Conservation (phyloP, 2,329 filamentous ascomycete species). For the Daldinia eschscholtzii region DNA sequence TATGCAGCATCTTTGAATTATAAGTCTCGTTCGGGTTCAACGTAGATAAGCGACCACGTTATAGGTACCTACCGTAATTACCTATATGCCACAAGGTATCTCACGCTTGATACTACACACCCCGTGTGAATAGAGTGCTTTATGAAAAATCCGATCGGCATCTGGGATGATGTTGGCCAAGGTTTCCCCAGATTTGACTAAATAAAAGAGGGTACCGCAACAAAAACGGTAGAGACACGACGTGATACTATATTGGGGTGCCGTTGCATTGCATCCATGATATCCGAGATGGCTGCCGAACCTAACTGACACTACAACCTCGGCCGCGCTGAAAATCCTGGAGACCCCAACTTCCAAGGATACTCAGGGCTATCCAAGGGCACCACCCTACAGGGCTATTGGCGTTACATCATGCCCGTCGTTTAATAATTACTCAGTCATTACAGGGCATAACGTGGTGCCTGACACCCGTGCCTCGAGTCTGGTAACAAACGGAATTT, state of each 20-base stretch:
- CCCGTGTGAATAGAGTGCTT: slow-evolving; percentile 12
- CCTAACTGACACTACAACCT: slow-evolving; percentile 42
- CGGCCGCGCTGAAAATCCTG: slow-evolving; percentile 38
- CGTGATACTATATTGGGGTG: slow-evolving; percentile 40
- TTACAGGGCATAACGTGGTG: slow-evolving; percentile 34
- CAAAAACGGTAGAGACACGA: slow-evolving; percentile 29
- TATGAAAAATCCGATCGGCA: slow-evolving; percentile 21
- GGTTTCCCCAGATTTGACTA: slow-evolving; percentile 46
- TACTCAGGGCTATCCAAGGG: slow-evolving; percentile 12
- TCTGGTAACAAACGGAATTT: slow-evolving; percentile 30
- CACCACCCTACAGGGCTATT: slow-evolving; percentile 29
- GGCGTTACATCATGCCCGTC: slow-evolving; percentile 16
- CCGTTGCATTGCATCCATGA: slow-evolving; percentile 43
- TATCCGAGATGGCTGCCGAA: slow-evolving; percentile 45
- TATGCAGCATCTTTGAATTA: not conserved
- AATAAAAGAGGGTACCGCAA: slow-evolving; percentile 41
- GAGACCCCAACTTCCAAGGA: slow-evolving; percentile 29
- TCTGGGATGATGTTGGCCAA: slow-evolving; percentile 27
- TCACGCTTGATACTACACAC: slow-evolving; percentile 3
- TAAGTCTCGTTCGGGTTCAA: not conserved
- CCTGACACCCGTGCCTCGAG: slow-evolving; percentile 31
- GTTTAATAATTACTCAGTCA: slow-evolving; percentile 39
- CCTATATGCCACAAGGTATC: not conserved
- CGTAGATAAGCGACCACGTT: slow-evolving; percentile 6
- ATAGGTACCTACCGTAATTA: no score